Conservation (phyloP, 2,329 filamentous ascomycete species). For the Leptographium galeiforme region DNA sequence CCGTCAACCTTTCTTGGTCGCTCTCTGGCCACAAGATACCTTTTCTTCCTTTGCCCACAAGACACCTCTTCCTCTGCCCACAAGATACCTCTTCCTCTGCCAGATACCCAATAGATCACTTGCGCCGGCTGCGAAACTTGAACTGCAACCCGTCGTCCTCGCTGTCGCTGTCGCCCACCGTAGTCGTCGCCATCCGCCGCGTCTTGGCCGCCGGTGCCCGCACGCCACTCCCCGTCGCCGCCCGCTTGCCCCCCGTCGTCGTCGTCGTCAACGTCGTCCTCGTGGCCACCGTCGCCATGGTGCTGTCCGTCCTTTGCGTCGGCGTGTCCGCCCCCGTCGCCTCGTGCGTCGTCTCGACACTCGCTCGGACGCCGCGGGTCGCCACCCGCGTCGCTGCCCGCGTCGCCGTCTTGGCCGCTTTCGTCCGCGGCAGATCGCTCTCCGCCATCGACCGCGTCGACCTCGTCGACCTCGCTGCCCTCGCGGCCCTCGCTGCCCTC, state of each 20-base stretch:
- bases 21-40: too few species aligned
- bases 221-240: slow-evolving; percentile 11
- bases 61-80: too few species aligned
- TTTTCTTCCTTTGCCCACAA: too few species aligned
- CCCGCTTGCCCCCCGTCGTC: slow-evolving; percentile 17
- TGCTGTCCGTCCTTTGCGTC: neutral
- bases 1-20: too few species aligned
- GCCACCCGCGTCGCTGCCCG: slow-evolving; percentile 9
- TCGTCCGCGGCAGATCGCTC: slow-evolving; percentile 15
- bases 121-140: slow-evolving; percentile 38
- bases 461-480: neutral
- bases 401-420: slow-evolving; percentile 18
- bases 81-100: too few species aligned
- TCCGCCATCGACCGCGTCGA: neutral
- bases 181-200: neutral
- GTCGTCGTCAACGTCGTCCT: neutral
- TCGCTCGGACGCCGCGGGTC: neutral
- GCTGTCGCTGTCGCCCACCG: slow-evolving; percentile 14
- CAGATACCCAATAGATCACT: neutral
- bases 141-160: slow-evolving; percentile 41
- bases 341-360: neutral
- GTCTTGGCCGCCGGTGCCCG: slow-evolving; percentile 5
- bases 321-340: slow-evolving; percentile 12
- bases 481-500: slow-evolving; percentile 7
- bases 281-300: neutral